Percentiles rank a stretch among this genome's conserved stretches.
phyloP scores from a whole-genome alignment of 2,329 filamentous ascomycete genomes.

The Arthrobotrys entomopaga region DNA sequence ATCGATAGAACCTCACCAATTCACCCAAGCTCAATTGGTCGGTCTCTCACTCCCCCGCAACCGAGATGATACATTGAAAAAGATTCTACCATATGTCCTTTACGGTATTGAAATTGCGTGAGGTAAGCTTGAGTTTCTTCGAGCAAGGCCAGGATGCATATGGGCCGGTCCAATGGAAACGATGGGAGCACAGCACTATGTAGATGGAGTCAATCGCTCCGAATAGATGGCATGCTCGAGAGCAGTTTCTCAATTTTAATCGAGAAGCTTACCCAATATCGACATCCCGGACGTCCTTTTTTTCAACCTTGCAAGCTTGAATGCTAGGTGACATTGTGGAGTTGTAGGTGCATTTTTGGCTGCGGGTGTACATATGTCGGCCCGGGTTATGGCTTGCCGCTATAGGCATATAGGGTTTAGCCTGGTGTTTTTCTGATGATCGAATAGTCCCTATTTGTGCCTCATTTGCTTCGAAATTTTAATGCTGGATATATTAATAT shows the following conservation, averaged over 20 bases:
- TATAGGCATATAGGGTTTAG: constrained; percentile 28
- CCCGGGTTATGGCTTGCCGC: constrained; percentile 27
- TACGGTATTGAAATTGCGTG: constrained; percentile 12
- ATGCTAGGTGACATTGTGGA: too few relatives aligned
- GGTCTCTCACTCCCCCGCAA: constrained; percentile 10
- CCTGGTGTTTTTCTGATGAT: constrained; percentile 14
- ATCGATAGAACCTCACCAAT: too few relatives aligned
- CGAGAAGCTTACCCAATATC: too few relatives aligned
- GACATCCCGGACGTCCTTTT: too few relatives aligned
- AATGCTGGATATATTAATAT: constrained; percentile 33
- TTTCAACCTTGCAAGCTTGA: too few relatives aligned
- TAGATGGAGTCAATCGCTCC: constrained; percentile 49
- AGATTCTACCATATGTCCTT: constrained; percentile 23
- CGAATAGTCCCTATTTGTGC: background rate
- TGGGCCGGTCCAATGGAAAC: constrained; percentile 19
- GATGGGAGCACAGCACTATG: background rate
- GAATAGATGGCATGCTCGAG: constrained; percentile 23
- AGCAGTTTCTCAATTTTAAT: constrained; percentile 7
- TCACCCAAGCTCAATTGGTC: too few relatives aligned
- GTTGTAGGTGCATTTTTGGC: constrained; percentile 5
- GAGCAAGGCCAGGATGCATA: constrained; percentile 18
- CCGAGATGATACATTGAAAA: background rate
- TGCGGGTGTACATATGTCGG: constrained; percentile 40
- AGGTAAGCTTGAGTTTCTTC: background rate
- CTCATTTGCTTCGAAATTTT: background rate